These are phyloP conservation scores for Aegilops bicornis DNA, from an alignment of 176 grass and related monocot species.

Conservation along the genomic window DNA sequence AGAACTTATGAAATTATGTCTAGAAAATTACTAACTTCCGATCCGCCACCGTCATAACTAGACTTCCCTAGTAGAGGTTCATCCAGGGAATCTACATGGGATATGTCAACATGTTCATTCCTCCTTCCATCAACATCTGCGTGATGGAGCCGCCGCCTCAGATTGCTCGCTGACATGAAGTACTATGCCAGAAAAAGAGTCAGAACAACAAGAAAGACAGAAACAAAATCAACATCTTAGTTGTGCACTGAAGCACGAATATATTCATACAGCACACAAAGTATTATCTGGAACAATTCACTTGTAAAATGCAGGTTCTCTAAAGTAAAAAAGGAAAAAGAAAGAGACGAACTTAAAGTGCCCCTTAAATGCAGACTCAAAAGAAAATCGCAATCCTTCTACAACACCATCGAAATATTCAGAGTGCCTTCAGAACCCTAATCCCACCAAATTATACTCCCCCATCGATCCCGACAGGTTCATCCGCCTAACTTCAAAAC, in stretches of 20 bases:
- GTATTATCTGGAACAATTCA: not conserved
- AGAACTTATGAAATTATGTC: not conserved
- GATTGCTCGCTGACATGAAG: constrained; percentile 57
- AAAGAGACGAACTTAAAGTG: not conserved
- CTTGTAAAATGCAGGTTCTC: not conserved
- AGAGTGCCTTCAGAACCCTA: not conserved
- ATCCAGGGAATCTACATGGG: constrained; percentile 45
- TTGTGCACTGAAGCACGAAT: not conserved
- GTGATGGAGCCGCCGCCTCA: constrained; percentile 77
- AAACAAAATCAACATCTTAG: not conserved
- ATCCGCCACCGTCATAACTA: constrained; percentile 18
- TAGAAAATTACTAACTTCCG: constrained; percentile 24
- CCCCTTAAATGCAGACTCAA: not conserved
- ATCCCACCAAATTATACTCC: not conserved
- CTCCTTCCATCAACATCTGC: constrained; percentile 66
- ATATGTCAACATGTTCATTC: constrained; percentile 62
- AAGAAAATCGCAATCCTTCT: not conserved
- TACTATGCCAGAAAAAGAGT: not conserved
- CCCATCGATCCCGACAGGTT: not conserved
- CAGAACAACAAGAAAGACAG: not conserved
- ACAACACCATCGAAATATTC: not conserved
- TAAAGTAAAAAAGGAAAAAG: not conserved
- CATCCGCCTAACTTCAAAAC: not conserved
- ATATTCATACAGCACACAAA: not conserved
- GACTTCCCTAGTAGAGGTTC: constrained; percentile 68